phyloP scores from a whole-genome alignment of 2,329 filamentous ascomycete species.

The Colletotrichum neosansevieriae region DNA sequence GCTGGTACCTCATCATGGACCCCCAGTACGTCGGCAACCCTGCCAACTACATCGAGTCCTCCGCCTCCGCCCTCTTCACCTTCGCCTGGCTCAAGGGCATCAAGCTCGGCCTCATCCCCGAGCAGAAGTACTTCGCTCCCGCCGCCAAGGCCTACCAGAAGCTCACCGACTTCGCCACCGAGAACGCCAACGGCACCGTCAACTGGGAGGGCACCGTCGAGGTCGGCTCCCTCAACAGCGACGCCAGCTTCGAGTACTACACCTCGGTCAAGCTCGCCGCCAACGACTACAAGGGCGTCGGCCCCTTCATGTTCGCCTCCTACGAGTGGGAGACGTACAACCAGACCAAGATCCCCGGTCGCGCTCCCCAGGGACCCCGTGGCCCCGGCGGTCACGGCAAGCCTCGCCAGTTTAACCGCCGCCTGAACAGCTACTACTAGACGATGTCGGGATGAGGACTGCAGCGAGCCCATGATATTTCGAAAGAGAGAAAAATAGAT shows the following conservation, averaged over 20 bases:
- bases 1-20: slow-evolving; percentile 71
- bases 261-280: slow-evolving; percentile 22
- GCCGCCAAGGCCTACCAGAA: slow-evolving; percentile 51
- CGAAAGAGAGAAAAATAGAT: not conserved
- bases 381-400: not conserved
- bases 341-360: slow-evolving; percentile 20
- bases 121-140: slow-evolving; percentile 55
- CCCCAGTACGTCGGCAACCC: slow-evolving; percentile 57
- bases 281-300: slow-evolving; percentile 43
- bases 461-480: not conserved
- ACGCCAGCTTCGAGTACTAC: slow-evolving; percentile 60
- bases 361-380: not conserved
- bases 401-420: slow-evolving; percentile 32
- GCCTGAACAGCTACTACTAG: slow-evolving; percentile 22
- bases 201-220: slow-evolving; percentile 64
- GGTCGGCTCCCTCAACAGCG: slow-evolving; percentile 63
- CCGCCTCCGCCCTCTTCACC: slow-evolving; percentile 69
- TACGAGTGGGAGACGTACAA: slow-evolving; percentile 43
- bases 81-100: slow-evolving; percentile 58
- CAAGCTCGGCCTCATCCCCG: slow-evolving; percentile 47
- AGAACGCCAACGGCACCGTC: slow-evolving; percentile 61
- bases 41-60: slow-evolving; percentile 72
- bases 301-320: slow-evolving; percentile 42
- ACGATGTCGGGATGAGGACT: not conserved
- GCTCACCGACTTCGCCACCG: slow-evolving; percentile 58